Base-by-base conservation (phyloP, 1,139 yeast genomes). In the Komagataea norvegica region DNA sequence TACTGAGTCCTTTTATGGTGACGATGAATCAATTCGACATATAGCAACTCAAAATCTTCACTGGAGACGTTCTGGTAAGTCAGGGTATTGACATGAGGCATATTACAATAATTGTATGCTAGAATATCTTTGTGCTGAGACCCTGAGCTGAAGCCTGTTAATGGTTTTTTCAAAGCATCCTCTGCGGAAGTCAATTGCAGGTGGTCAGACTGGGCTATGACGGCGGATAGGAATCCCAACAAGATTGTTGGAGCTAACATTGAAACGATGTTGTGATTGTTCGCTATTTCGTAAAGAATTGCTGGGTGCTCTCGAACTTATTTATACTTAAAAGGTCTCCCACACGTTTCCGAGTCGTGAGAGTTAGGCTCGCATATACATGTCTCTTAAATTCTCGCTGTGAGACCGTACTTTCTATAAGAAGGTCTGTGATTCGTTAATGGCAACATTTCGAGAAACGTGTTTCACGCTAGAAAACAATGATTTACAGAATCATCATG, bases 1-100 rank as follows among this genome's bases (percentile, higher is more conserved):
- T 65, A 65, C 10, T 67, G 61, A 1, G 69, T 62, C 39, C 70
- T 56, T 40, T 61, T 62, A 41, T 65, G 70, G 41, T 65, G 70
- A 32, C 70, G 56, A 43, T 65, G 70, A 18, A 64, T 51, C 28
- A 62, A 43, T 40, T 65, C 68, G 21, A 64, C 65, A 36, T 61
- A 63, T 17, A 54, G 46, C 29, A 65, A 42, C 26, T 48, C 46
- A 35, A 52, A 62, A n/a, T 45, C 43, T 5, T 44, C 47, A 11
- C 45, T 23, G 11, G 51, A 46, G 8, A 51, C 48, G 13, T 51
- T 49, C 15, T 42, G 40, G 19, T 60, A 59, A 8, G 52, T 42
- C 6, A 45, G 40, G 31, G 59, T 59, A 36, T 57, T 55, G n/a
- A 52, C 55, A 39, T 61, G 68, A 9, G 69, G 70, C 69, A 65